These are phyloP conservation scores for Talaromyces rugulosus DNA, from an alignment of 2,329 filamentous ascomycete species.

Conservation along the genomic window DNA sequence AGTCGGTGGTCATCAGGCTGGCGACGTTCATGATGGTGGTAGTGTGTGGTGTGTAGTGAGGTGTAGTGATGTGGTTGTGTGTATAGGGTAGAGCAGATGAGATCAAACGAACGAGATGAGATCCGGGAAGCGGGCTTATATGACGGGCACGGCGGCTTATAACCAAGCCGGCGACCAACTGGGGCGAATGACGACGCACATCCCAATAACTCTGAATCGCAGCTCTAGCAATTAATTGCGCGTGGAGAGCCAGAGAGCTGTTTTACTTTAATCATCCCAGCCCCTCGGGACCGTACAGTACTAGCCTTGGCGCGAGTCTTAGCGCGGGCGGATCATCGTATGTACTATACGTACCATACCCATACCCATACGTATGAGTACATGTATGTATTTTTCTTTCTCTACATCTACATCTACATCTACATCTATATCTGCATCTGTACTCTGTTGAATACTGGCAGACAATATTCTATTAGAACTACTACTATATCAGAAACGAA, in stretches of 20 bases:
- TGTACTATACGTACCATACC: not conserved
- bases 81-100: too few relatives aligned
- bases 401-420: too few relatives aligned
- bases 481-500: too few relatives aligned
- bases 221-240: not conserved
- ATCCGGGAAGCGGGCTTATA: not conserved
- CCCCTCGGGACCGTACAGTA: not conserved
- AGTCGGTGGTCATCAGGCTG: constrained; percentile 11
- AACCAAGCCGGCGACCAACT: not conserved
- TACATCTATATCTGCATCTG: too few relatives aligned
- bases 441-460: too few relatives aligned
- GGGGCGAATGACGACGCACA: not conserved
- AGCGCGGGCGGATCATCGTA: not conserved
- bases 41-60: not conserved
- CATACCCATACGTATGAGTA: not conserved
- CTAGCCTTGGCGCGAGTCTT: not conserved
- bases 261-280: not conserved
- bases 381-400: too few relatives aligned
- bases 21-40: constrained; percentile 11
- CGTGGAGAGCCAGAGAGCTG: not conserved
- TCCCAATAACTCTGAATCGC: not conserved
- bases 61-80: not conserved
- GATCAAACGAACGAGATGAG: not conserved
- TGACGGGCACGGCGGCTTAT: not conserved
- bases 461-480: too few relatives aligned